phyloP scores from a whole-genome alignment of 768 basidiomycete genomes.

The Coprinopsis strossmayeri region DNA sequence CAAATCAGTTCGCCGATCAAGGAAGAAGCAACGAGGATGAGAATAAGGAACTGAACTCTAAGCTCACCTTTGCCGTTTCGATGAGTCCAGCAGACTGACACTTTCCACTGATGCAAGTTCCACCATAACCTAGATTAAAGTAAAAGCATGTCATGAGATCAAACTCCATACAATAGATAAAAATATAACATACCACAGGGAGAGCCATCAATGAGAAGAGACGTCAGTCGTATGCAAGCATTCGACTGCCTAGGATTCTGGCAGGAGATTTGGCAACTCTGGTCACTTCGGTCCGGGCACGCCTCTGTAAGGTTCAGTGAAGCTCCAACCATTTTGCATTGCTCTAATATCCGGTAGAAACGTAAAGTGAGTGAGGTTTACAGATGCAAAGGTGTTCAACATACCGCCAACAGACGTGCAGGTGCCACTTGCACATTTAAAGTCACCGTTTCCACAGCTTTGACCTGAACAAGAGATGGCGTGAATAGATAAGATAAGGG shows the following conservation, averaged over 20 bases:
- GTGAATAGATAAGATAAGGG: not conserved
- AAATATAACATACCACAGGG: slow-evolving; percentile 60
- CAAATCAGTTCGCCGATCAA: slow-evolving; percentile 10
- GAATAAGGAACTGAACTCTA: slow-evolving; percentile 2
- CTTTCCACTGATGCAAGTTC: slow-evolving; percentile 53
- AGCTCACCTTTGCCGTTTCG: slow-evolving; percentile 51
- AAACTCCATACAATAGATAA: too few species aligned
- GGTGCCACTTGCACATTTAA: slow-evolving; percentile 70
- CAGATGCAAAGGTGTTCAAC: slow-evolving; percentile 25
- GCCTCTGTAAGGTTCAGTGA: slow-evolving; percentile 63
- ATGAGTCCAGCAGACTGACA: slow-evolving; percentile 57
- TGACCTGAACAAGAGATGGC: slow-evolving; percentile 36
- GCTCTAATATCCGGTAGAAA: slow-evolving; percentile 34
- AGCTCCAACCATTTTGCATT: slow-evolving; percentile 70
- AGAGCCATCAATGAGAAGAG: slow-evolving; percentile 72
- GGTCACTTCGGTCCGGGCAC: slow-evolving; percentile 59
- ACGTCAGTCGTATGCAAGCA: slow-evolving; percentile 65
- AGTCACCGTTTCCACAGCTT: slow-evolving; percentile 54
- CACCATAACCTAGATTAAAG: slow-evolving; percentile 73
- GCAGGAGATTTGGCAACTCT: slow-evolving; percentile 74
- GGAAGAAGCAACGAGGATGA: too few species aligned
- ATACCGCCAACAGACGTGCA: slow-evolving; percentile 70
- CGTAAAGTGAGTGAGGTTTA: too few species aligned
- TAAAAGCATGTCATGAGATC: too few species aligned
- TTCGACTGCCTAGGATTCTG: slow-evolving; percentile 56